phyloP scores from a whole-genome alignment of 2,329 filamentous ascomycete genomes.

The Aspergillus vadensis region DNA sequence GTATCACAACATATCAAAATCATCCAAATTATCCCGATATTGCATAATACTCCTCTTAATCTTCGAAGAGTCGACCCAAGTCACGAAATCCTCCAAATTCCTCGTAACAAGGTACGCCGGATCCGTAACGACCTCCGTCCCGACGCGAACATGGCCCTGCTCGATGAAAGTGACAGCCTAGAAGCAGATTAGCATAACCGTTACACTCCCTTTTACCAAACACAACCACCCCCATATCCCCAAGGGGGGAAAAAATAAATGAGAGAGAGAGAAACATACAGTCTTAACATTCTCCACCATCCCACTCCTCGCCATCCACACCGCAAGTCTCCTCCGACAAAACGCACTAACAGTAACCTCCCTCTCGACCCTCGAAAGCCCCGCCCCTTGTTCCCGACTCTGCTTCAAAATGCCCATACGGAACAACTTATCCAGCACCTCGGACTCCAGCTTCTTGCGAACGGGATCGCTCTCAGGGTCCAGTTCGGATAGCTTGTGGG shows the following conservation, averaged over 20 bases:
- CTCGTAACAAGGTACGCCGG: conserved; percentile 85
- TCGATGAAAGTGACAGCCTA: conserved; percentile 75
- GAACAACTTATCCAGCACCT: conserved; percentile 87
- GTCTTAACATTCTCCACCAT: conserved; percentile 92
- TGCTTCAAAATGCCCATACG: conserved; percentile 83
- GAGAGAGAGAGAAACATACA: no score
- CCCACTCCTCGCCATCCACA: conserved; percentile 84
- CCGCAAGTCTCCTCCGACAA: conserved; percentile 77
- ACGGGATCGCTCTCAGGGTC: conserved; percentile 74
- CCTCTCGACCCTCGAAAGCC: conserved; percentile 72
- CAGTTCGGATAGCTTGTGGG: conserved; percentile 81
- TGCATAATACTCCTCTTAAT: conserved; percentile 95
- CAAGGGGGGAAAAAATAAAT: no score
- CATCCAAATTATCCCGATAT: conserved; percentile 91
- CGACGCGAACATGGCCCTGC: conserved; percentile 89
- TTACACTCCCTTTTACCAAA: no score
- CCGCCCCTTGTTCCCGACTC: conserved; percentile 74
- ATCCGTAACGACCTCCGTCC: conserved; percentile 86
- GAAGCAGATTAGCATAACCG: not conserved
- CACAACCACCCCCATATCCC: not conserved
- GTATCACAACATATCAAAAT: conserved; percentile 81
- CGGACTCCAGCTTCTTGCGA: conserved; percentile 79
- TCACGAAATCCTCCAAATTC: conserved; percentile 93
- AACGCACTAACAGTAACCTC: conserved; percentile 88
- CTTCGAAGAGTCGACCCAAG: conserved; percentile 95